Evolutionary conservation across 2,329 filamentous ascomycete species (phyloP).

Genomic region (Trichoderma sp.): DNA sequence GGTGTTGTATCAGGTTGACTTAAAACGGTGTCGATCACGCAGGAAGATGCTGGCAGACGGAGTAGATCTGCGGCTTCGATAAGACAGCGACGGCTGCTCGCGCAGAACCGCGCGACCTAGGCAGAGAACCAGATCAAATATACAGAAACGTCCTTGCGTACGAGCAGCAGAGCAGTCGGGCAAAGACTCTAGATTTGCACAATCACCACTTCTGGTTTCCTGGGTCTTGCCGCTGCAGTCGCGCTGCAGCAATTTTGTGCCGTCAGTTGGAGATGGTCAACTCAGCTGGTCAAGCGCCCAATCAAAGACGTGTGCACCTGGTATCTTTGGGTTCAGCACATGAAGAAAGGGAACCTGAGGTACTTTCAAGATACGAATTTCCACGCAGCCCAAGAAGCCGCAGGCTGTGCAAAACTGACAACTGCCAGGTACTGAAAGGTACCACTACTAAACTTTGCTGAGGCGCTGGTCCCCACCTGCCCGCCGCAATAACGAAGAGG

Average conservation of each 20-base stretch:
- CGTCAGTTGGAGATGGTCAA: conserved; percentile 12
- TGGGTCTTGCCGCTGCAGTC: conserved; percentile 1
- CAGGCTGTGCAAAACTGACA: not conserved
- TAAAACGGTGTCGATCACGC: conserved; percentile 18
- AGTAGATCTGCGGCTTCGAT: not conserved
- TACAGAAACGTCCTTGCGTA: too few species aligned
- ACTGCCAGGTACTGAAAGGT: not conserved
- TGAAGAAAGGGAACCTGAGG: not conserved
- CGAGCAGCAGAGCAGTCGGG: not conserved
- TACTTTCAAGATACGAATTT: not conserved
- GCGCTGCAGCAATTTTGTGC: conserved; percentile 12
- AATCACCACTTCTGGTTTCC: not conserved
- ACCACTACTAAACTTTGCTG: not conserved
- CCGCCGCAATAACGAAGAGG: not conserved
- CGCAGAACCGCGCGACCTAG: conserved; percentile 15
- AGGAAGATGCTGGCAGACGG: conserved; percentile 20
- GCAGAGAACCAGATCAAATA: not conserved
- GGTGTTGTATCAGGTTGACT: conserved; percentile 25
- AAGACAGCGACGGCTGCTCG: conserved; percentile 13
- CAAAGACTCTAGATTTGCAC: not conserved
- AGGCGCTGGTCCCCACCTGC: not conserved
- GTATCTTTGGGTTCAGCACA: not conserved
- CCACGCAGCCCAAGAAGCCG: not conserved
- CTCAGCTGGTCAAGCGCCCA: not conserved
- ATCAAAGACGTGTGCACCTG: not conserved